Percentiles rank a stretch among this genome's conserved stretches.
Conservation (phyloP, 2,329 filamentous ascomycete genomes). For the Talaromyces sp. region DNA sequence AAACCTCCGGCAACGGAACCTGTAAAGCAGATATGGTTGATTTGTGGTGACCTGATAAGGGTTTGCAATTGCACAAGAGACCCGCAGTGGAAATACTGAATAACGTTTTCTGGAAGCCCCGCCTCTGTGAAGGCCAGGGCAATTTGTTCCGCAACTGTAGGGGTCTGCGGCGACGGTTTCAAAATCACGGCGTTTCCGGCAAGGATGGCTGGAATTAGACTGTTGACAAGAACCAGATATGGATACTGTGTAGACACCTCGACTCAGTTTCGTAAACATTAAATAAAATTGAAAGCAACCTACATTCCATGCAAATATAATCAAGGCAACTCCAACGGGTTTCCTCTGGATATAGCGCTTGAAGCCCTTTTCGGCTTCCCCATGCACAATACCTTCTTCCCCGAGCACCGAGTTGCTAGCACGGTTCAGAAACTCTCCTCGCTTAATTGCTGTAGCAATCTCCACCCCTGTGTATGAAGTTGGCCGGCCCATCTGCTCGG, state of each 20-base stretch:
- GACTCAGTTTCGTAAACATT: constrained; percentile 2
- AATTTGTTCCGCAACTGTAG: constrained; percentile 83
- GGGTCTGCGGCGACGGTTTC: constrained; percentile 92
- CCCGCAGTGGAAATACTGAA: constrained; percentile 90
- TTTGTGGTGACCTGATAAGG: constrained; percentile 69
- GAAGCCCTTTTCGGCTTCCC: constrained; percentile 81
- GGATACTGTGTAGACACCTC: constrained; percentile 62
- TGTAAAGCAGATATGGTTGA: constrained; percentile 85
- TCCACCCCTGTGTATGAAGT: constrained; percentile 83
- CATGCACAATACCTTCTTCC: constrained; percentile 63
- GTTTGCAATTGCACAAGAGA: constrained; percentile 71
- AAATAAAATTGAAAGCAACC: constrained; percentile 33
- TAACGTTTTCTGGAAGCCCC: constrained; percentile 74
- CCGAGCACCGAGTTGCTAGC: constrained; percentile 70
- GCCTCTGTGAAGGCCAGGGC: constrained; percentile 70
- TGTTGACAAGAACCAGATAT: constrained; percentile 89
- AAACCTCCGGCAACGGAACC: constrained; percentile 85
- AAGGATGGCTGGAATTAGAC: constrained; percentile 83
- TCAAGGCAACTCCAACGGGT: constrained; percentile 78
- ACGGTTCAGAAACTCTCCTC: constrained; percentile 79
- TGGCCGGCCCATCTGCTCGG: constrained; percentile 90
- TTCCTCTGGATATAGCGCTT: constrained; percentile 85
- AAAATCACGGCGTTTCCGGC: constrained; percentile 87
- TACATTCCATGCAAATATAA: constrained; percentile 96
- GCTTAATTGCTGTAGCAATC: constrained; percentile 76